phyloP scores from a whole-genome alignment of 179 eudicot species.

The Silene noctiflora region DNA sequence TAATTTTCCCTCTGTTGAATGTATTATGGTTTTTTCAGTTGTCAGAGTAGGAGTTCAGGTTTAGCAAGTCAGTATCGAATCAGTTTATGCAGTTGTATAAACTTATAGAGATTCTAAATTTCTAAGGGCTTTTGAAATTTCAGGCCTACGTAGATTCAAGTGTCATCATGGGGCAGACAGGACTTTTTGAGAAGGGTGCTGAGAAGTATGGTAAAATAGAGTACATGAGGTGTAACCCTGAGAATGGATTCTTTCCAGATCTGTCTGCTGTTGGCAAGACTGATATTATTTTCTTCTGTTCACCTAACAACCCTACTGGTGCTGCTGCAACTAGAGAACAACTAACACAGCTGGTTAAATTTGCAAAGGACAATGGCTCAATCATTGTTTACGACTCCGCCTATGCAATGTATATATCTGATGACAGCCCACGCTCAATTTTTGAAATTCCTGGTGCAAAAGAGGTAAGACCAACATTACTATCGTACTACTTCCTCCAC shows the following conservation, averaged over 20 bases:
- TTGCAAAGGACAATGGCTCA: slow-evolving; percentile 78
- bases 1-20: not conserved
- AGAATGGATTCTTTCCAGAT: slow-evolving; percentile 85
- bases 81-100: not conserved
- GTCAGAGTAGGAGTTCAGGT: not conserved
- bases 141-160: slow-evolving; percentile 97
- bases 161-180: slow-evolving; percentile 89
- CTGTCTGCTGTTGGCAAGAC: slow-evolving; percentile 57
- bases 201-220: slow-evolving; percentile 70
- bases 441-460: slow-evolving; percentile 91
- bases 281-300: slow-evolving; percentile 87
- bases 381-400: slow-evolving; percentile 91
- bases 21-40: not conserved
- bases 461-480: slow-evolving; percentile 43
- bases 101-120: not conserved
- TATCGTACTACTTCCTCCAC: not conserved
- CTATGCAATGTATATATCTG: slow-evolving; percentile 79
- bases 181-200: slow-evolving; percentile 50
- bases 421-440: slow-evolving; percentile 71
- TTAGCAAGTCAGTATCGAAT: not conserved
- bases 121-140: not conserved
- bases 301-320: slow-evolving; percentile 97
- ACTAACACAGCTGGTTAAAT: slow-evolving; percentile 58
- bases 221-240: slow-evolving; percentile 86
- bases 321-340: slow-evolving; percentile 81